Evolutionary conservation across 2,329 filamentous ascomycete genomes (phyloP).

Genomic region (Sclerotinia nivalis): DNA sequence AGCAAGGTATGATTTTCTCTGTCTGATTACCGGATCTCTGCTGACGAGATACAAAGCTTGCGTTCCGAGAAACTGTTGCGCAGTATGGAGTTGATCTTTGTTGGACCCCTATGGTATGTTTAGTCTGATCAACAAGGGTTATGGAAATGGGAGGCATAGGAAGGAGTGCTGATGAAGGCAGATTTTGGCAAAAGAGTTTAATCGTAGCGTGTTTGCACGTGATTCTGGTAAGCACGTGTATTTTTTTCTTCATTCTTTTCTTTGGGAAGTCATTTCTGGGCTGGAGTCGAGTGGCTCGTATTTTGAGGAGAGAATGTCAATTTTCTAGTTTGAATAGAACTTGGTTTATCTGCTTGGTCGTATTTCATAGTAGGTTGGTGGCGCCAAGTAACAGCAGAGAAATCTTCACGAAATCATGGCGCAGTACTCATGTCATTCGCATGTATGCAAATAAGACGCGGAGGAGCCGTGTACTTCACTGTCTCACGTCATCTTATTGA

Average conservation of each 20-base stretch:
- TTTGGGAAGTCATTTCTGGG: not conserved
- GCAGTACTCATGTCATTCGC: not conserved
- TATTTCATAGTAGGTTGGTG: not conserved
- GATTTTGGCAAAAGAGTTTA: slow-evolving; percentile 68
- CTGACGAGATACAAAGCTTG: slow-evolving; percentile 49
- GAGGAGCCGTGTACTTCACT: not conserved
- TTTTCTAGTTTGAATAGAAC: not conserved
- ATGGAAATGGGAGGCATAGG: no score
- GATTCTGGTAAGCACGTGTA: slow-evolving; percentile 52
- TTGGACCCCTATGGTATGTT: slow-evolving; percentile 66
- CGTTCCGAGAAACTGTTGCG: slow-evolving; percentile 67
- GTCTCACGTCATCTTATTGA: not conserved
- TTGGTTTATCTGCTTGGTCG: not conserved
- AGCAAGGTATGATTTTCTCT: slow-evolving; percentile 47
- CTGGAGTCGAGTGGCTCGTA: not conserved
- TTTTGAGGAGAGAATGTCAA: no score
- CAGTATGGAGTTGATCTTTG: slow-evolving; percentile 65
- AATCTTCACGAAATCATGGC: not conserved
- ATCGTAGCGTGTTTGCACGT: slow-evolving; percentile 59
- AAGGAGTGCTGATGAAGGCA: slow-evolving; percentile 24
- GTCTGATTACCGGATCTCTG: not conserved
- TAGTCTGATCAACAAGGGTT: no score
- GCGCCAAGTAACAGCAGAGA: not conserved
- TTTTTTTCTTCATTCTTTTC: not conserved
- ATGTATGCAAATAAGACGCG: accelerated